Evolutionary conservation across 805 yeast genomes (phyloP), one percentile per base, ranked within the genome.

Genomic region (Starmerella asiatica): DNA sequence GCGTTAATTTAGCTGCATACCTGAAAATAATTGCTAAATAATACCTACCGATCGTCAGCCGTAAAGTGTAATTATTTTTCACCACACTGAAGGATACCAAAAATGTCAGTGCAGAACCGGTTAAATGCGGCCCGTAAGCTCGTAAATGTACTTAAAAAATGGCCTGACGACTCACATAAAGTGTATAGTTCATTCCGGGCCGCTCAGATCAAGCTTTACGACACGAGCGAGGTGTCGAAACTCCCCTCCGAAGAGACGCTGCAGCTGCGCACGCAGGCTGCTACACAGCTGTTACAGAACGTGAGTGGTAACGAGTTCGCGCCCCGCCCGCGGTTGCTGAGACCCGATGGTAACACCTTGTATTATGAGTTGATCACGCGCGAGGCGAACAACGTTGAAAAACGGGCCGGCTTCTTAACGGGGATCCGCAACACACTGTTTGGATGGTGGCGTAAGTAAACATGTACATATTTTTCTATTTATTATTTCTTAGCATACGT

Each of bases 311-410:
- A 33, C 18, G 41, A 45, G 47, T 58, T 56, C 45, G 48, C 51
- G 11, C 46, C 55, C 2, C 38, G 52, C 40, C 79, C 74, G 32
- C 79, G 79, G 55, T 59, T 85, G 48, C 59, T 73, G 52, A 66
- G 59, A 49, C 96, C 96, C n/a, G 76, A 77, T 52, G 94, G 94
- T 2, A 81, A 83, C 58, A 84, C 93, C 2, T 58, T 68, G 34
- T 85, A 85, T 55, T 85, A 85, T 54, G 70, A 67, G 30, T 69
- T 91, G 53, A 65, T 85, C 38, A 49, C 78, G 59, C 66, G 69
- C 21, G 93, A 83, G 56, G 69, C 85, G 31, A 65, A 69, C 43
- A 24, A 35, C 19, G 76, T 76, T 52, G 69, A 70, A 53, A 76
- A 72, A 57, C 93, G 81, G 59, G 69, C 71, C 14, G 42, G 57